Evolutionary conservation across 2,329 filamentous ascomycete species (phyloP).

Genomic region (Aureobasidium sp.): DNA sequence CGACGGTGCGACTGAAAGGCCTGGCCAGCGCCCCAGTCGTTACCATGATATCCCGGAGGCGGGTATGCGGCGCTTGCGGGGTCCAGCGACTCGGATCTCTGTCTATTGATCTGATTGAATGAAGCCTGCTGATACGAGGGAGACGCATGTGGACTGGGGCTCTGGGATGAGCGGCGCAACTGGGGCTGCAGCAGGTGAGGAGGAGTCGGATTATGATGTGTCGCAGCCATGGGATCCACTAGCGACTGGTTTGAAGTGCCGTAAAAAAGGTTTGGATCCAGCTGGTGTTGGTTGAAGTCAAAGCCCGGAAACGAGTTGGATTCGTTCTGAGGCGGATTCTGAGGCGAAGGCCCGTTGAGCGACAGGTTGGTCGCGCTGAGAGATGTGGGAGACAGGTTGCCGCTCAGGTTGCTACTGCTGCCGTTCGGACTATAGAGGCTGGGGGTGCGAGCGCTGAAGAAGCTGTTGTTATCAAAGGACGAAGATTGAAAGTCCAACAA

Average conservation of each 20-base stretch:
- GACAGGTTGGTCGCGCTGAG: slow-evolving; percentile 24
- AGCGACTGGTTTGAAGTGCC: slow-evolving; percentile 43
- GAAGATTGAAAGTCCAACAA: slow-evolving; percentile 4
- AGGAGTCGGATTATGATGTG: slow-evolving; percentile 47
- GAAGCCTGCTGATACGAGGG: slow-evolving; percentile 47
- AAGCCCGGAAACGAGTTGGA: slow-evolving; percentile 50
- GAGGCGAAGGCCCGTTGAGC: slow-evolving; percentile 21
- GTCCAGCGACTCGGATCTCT: slow-evolving; percentile 50
- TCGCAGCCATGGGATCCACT: slow-evolving; percentile 44
- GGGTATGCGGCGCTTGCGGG: slow-evolving; percentile 54
- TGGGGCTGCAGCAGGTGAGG: slow-evolving; percentile 51
- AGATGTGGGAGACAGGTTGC: slow-evolving; percentile 30
- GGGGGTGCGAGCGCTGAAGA: slow-evolving; percentile 29
- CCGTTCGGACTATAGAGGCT: slow-evolving; percentile 25
- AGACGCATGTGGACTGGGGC: slow-evolving; percentile 47
- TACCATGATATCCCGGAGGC: slow-evolving; percentile 33
- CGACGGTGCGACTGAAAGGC: slow-evolving; percentile 75
- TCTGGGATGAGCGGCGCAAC: slow-evolving; percentile 45
- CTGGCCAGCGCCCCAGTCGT: slow-evolving; percentile 53
- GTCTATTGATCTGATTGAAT: slow-evolving; percentile 50
- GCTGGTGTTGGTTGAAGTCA: slow-evolving; percentile 48
- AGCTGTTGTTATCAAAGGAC: slow-evolving; percentile 31
- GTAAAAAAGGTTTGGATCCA: slow-evolving; percentile 54
- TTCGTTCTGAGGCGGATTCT: slow-evolving; percentile 24
- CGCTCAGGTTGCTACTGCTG: slow-evolving; percentile 34